phyloP scores from a whole-genome alignment of 2,329 filamentous ascomycete genomes.

The Cephalotrichum gorgonifer region DNA sequence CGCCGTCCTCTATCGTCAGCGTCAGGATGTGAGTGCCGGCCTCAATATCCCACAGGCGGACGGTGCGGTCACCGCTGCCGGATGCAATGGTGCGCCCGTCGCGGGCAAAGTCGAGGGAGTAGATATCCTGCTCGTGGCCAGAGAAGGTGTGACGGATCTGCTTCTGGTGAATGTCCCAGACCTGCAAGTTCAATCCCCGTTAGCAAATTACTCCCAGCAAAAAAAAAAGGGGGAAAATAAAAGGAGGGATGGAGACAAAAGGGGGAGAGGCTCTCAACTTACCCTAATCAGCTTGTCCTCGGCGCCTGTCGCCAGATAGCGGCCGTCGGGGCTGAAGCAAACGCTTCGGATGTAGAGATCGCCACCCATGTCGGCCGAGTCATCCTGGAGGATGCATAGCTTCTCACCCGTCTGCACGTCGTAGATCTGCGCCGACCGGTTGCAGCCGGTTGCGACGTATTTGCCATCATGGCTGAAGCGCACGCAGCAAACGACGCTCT shows the following conservation, averaged over 20 bases:
- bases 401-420: constrained; percentile 82
- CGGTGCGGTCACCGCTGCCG: constrained; percentile 87
- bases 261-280: constrained; percentile 27
- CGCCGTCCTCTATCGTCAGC: constrained; percentile 89
- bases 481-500: constrained; percentile 97
- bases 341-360: constrained; percentile 97
- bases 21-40: constrained; percentile 72
- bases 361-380: constrained; percentile 74
- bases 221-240: neutral
- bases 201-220: constrained; percentile 7
- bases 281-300: constrained; percentile 96
- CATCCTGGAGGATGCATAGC: constrained; percentile 83
- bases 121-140: constrained; percentile 98
- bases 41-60: constrained; percentile 93
- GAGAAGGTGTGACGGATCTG: constrained; percentile 86
- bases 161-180: constrained; percentile 84
- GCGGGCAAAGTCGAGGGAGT: constrained; percentile 87
- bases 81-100: constrained; percentile 93
- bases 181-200: constrained; percentile 37
- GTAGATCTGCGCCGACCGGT: constrained; percentile 98
- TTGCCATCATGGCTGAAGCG: constrained; percentile 93
- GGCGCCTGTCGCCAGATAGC: constrained; percentile 87
- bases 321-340: constrained; percentile 95
- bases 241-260: neutral
- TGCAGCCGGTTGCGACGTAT: constrained; percentile 93